Percentiles rank a stretch among this genome's conserved stretches.
Conservation (phyloP, 140 eudicot species). For the Flaveria floridana region DNA sequence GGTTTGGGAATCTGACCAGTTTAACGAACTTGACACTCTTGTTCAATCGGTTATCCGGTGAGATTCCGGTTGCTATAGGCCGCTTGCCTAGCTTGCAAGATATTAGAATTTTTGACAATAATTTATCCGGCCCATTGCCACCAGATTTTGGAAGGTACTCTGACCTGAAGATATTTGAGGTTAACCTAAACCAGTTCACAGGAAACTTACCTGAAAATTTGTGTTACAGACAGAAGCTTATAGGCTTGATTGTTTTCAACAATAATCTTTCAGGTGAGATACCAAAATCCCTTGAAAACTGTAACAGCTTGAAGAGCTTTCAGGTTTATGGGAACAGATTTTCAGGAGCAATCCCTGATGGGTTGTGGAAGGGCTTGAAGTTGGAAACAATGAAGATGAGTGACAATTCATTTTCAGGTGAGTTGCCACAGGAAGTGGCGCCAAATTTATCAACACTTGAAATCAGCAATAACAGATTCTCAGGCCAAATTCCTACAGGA, state of each 20-base stretch:
- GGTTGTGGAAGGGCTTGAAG: constrained; percentile 51
- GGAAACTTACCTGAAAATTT: constrained; percentile 64
- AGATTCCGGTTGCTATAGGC: constrained; percentile 54
- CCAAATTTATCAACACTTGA: constrained; percentile 41
- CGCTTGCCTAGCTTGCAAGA: constrained; percentile 45
- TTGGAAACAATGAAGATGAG: constrained; percentile 38
- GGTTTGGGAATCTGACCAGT: constrained; percentile 46
- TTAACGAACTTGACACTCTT: constrained; percentile 49
- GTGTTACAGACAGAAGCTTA: constrained; percentile 45
- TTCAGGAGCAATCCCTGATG: constrained; percentile 63
- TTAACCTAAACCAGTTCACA: constrained; percentile 40
- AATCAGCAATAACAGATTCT: constrained; percentile 58
- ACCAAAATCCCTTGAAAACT: constrained; percentile 57
- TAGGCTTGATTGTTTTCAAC: constrained; percentile 43
- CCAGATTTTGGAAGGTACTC: constrained; percentile 74
- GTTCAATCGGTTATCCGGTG: constrained; percentile 62
- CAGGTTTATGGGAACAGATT: constrained; percentile 39
- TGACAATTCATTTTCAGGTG: constrained; percentile 56
- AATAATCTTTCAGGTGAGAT: constrained; percentile 62
- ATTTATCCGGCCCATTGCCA: constrained; percentile 68
- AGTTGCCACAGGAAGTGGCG: constrained; percentile 48
- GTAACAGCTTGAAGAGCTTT: constrained; percentile 50
- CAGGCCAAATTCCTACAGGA: constrained; percentile 56
- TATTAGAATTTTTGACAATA: constrained; percentile 46
- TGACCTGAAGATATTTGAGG: constrained; percentile 49